These are phyloP conservation scores for Endocalyx cinctus DNA, from an alignment of 2,329 filamentous ascomycete genomes.

Conservation along the genomic window DNA sequence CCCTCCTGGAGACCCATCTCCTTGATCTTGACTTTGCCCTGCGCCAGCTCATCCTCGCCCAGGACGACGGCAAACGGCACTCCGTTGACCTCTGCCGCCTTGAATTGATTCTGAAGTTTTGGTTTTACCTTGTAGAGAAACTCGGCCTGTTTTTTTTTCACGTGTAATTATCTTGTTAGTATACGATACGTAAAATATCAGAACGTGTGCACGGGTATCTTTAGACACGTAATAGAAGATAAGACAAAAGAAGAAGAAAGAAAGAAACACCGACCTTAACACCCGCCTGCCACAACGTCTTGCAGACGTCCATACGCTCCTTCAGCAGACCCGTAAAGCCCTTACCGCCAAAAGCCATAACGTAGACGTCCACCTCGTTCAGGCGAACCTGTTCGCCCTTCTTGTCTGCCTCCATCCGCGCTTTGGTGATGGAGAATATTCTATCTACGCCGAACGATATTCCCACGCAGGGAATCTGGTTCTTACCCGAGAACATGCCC, in stretches of 20 bases:
- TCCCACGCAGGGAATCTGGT: constrained; percentile 70
- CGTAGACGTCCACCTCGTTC: constrained; percentile 82
- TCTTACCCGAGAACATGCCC: constrained; percentile 70
- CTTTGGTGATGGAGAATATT: constrained; percentile 74
- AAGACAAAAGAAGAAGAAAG: too few relatives aligned
- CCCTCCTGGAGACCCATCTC: constrained; percentile 66
- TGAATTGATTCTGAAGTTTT: constrained; percentile 85
- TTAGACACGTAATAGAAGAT: too few relatives aligned
- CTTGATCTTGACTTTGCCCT: constrained; percentile 85
- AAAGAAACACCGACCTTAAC: constrained; percentile 73
- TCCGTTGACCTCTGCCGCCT: constrained; percentile 73
- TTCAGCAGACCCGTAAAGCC: constrained; percentile 74
- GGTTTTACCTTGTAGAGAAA: constrained; percentile 89
- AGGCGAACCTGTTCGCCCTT: constrained; percentile 47
- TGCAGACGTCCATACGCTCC: constrained; percentile 78
- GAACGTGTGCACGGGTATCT: too few relatives aligned
- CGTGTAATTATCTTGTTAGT: too few relatives aligned
- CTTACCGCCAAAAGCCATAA: constrained; percentile 92
- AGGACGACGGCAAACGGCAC: constrained; percentile 86
- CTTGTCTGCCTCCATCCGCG: constrained; percentile 49
- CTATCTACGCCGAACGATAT: constrained; percentile 76
- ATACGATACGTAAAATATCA: too few relatives aligned
- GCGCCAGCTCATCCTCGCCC: constrained; percentile 81
- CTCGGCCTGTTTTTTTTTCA: constrained; percentile 61
- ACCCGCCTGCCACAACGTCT: constrained; percentile 76